Evolutionary conservation across 164 flowering plant genomes (phyloP).

Genomic region (Brasenia schreberi): DNA sequence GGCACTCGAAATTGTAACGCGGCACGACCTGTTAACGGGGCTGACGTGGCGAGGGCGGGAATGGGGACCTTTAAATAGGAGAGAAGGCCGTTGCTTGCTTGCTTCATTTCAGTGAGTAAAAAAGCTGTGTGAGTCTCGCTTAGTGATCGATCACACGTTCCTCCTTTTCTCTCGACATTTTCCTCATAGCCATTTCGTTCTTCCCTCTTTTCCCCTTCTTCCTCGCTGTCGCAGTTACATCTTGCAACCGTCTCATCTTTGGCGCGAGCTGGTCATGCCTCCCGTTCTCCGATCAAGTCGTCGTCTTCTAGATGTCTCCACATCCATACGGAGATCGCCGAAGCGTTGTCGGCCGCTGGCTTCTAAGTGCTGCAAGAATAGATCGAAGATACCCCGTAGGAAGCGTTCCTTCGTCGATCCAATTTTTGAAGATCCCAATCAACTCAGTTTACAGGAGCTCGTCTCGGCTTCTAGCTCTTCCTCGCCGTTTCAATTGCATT

Average conservation of each 20-base stretch:
- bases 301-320: not conserved
- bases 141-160: too few species aligned
- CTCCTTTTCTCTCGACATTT: too few species aligned
- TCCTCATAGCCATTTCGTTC: too few species aligned
- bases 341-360: not conserved
- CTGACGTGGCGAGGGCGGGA: too few species aligned
- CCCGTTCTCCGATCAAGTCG: not conserved
- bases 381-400: slow-evolving; percentile 46
- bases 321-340: not conserved
- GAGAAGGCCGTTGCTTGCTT: too few species aligned
- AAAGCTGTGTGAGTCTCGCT: too few species aligned
- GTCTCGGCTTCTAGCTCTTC: slow-evolving; percentile 19
- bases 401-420: slow-evolving; percentile 33
- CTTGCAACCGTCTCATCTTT: not conserved
- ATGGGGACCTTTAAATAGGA: too few species aligned
- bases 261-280: not conserved
- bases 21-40: too few species aligned
- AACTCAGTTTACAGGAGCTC: slow-evolving; percentile 6
- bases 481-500: slow-evolving; percentile 22
- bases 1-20: too few species aligned
- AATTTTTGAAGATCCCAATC: slow-evolving; percentile 5
- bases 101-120: too few species aligned
- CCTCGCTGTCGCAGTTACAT: not conserved
- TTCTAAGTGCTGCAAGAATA: not conserved
- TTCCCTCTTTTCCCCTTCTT: too few species aligned